These are phyloP conservation scores for Sanguinoderma infundibulare DNA, from an alignment of 1,284 basidiomycete genomes.

Conservation along the genomic window DNA sequence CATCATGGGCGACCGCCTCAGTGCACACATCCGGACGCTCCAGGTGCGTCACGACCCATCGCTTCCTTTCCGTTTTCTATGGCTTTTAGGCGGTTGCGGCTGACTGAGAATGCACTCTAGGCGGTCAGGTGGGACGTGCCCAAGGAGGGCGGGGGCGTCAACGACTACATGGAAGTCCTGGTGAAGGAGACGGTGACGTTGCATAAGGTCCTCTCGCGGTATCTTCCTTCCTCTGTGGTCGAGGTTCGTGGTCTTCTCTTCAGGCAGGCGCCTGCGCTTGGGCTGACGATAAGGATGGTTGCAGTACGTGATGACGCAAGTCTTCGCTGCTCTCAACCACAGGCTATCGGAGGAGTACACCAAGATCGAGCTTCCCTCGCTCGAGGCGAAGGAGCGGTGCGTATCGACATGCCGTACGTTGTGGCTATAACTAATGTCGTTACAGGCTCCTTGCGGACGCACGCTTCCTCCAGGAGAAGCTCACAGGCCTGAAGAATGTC, in stretches of 20 bases:
- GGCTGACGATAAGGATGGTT: background rate
- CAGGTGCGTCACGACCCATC: no score
- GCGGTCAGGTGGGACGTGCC: conserved; percentile 77
- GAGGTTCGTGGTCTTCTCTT: conserved; percentile 56
- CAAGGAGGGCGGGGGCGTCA: conserved; percentile 60
- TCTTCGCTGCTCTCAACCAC: conserved; percentile 90
- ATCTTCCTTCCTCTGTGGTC: conserved; percentile 77
- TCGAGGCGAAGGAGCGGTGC: conserved; percentile 85
- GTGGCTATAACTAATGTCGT: background rate
- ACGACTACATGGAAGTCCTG: conserved; percentile 89
- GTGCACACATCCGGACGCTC: conserved; percentile 82
- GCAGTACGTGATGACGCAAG: conserved; percentile 90
- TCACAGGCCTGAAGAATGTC: conserved; percentile 73
- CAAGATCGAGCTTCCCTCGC: conserved; percentile 79
- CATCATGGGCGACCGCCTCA: conserved; percentile 97
- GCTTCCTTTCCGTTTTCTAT: background rate
- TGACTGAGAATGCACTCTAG: conserved; percentile 39
- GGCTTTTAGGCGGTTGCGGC: background rate
- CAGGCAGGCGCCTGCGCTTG: background rate
- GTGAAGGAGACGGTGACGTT: conserved; percentile 96
- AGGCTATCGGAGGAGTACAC: conserved; percentile 85
- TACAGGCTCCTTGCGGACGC: conserved; percentile 78
- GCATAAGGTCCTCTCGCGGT: conserved; percentile 95
- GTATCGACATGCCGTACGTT: conserved; percentile 8
- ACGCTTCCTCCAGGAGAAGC: conserved; percentile 73